phyloP scores from a whole-genome alignment of 257 asterid genomes.

The Solanum pimpinellifolium region DNA sequence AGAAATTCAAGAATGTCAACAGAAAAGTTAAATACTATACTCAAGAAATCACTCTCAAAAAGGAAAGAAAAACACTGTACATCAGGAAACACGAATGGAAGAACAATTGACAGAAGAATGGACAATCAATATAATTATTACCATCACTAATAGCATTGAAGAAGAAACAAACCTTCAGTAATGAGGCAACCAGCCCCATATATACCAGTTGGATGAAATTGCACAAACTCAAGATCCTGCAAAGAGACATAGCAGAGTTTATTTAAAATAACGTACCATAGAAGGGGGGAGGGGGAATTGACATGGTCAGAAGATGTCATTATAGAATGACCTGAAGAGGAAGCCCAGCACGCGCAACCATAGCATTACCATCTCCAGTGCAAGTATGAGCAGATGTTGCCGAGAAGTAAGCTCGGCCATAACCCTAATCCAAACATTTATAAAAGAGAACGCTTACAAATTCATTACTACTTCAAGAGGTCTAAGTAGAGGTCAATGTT shows the following conservation, averaged over 20 bases:
- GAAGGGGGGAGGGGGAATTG: not conserved
- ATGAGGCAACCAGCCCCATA: conserved; percentile 99
- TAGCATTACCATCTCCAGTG: conserved; percentile 99
- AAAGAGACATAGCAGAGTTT: not conserved
- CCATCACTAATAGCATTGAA: not conserved
- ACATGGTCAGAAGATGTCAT: not conserved
- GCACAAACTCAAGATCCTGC: conserved; percentile 98
- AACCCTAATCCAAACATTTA: conserved; percentile 44
- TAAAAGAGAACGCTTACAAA: not conserved
- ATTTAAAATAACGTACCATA: not conserved
- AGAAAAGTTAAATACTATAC: not conserved
- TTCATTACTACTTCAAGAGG: not conserved
- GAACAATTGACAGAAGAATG: not conserved
- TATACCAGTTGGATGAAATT: conserved; percentile 96
- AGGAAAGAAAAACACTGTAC: not conserved
- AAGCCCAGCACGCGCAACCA: conserved; percentile 98
- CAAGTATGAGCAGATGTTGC: conserved; percentile 99
- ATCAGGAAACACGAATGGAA: not conserved
- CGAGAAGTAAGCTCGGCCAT: conserved; percentile 92
- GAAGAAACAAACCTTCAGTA: conserved; percentile 59
- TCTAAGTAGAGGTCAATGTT: not conserved
- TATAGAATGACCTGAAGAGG: conserved; percentile 68
- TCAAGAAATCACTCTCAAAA: not conserved
- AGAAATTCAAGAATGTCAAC: not conserved
- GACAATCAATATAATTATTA: not conserved